Evolutionary conservation across 768 basidiomycete species (phyloP), one percentile per base, ranked within the genome.

Genomic region (Holtermannia corniformis): DNA sequence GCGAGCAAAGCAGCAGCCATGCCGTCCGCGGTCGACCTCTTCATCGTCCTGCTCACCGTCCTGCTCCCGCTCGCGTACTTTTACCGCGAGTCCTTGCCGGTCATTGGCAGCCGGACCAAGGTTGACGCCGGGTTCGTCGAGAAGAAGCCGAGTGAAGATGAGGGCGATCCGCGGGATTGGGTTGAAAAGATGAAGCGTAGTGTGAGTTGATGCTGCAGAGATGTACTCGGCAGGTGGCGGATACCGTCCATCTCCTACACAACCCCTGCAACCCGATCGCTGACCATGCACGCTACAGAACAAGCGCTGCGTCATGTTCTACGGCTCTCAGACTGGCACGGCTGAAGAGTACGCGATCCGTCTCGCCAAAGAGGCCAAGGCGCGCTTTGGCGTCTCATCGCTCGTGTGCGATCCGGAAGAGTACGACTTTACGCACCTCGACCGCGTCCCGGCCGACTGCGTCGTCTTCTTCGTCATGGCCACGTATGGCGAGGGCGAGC

Each of bases 391-490:
- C 46, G 79, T 96, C 14, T 85, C 89, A 10, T 95, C 91, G 5
- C 83, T 97, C 50, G 93, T 99, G 14, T 95, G 91, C 67, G 93
- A 99, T 68, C 91, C 92, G 2, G 95, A 99, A 72, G 93, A 99
- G 73, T 96, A 96, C 72, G 95, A 97, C 69, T 96, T 97, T 68
- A 89, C 92, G 71, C 91, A 86, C 72, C 82, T 97, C 57, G 93
- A 97, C 74, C 78, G 84, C 68, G 72, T 96, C 24, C 87, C 95
- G 0, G 85, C 86, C 61, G 85, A 91, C 71, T 83, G 79, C 58
- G 86, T 84, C 19, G 88, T 83, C 51, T 82, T 99, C 73, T 97
- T 99, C 70, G 89, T 92, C 64, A 80, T 97, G 82, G 93, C 93
- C 11, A 97, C 93, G 12, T 99, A 99, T 64, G 93, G 93, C 58